Evolutionary conservation across 148 eudicot species (phyloP).

Genomic region (Pharnaceum exiguum): DNA sequence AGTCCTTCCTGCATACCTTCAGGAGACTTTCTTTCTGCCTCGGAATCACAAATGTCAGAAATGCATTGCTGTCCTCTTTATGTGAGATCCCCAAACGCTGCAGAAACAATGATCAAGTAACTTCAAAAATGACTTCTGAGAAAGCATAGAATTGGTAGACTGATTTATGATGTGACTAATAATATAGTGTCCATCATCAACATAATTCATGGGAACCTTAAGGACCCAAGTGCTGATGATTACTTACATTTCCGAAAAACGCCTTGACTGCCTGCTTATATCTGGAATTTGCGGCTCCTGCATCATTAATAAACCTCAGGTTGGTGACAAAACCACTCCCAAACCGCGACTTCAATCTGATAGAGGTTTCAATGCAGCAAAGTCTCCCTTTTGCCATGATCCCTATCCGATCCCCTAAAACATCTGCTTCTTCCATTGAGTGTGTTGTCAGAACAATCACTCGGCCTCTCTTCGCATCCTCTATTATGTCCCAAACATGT

Average conservation of each 20-base stretch:
- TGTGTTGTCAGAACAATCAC: constrained; percentile 82
- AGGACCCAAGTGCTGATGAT: too few relatives aligned
- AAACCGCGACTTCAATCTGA: constrained; percentile 70
- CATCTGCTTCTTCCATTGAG: constrained; percentile 97
- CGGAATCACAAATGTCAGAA: constrained; percentile 73
- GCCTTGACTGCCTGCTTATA: constrained; percentile 48
- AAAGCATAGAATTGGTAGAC: constrained; percentile 5
- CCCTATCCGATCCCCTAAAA: constrained; percentile 79
- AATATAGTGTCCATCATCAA: too few relatives aligned
- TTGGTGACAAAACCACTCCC: constrained; percentile 78
- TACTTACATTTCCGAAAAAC: constrained; percentile 62
- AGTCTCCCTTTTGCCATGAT: constrained; percentile 97
- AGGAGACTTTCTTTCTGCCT: constrained; percentile 57
- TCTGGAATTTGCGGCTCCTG: constrained; percentile 20
- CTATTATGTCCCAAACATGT: constrained; percentile 94
- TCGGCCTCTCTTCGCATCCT: constrained; percentile 75
- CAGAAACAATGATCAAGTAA: background rate
- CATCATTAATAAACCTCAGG: constrained; percentile 46
- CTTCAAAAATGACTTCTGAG: background rate
- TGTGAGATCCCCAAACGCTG: constrained; percentile 67
- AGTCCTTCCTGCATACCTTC: too few relatives aligned
- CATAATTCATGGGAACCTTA: too few relatives aligned
- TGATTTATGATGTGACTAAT: too few relatives aligned
- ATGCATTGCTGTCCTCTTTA: constrained; percentile 70
- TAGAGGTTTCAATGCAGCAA: constrained; percentile 87